Evolutionary conservation across 768 basidiomycete species (phyloP), one percentile per base, ranked within the genome.

Genomic region (Collybia sp.): DNA sequence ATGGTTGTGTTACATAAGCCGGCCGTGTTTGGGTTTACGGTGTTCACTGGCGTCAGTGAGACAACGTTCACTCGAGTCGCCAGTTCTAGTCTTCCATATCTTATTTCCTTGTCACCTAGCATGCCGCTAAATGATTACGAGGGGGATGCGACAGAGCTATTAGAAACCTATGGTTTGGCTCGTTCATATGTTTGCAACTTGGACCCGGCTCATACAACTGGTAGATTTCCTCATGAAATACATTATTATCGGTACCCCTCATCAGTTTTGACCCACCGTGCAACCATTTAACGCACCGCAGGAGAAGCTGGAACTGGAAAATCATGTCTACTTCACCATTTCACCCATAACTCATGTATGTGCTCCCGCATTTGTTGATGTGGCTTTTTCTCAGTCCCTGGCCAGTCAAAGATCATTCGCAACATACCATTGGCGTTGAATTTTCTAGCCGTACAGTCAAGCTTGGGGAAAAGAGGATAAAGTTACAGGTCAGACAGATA

Each of bases 221-320:
- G 38, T 65, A 96, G 96, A 99, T 70, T 98, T 96, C 66, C 80
- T 99, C 54, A 92, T 97, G 84, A 99, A 99, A 72, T 93, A 93
- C 68, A 96, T 97, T 61, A 81, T 98, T 55, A 92, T 97, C 58
- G 95, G 95, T 91, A 54, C 48, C 40, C 39, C 39, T 40, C 15
- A 25, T 41, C 47, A 31, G 46, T 43, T 43, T 53, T 25, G 25
- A 25, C 8, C 25, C 8, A 8, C 25, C 8, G 8, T 25, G 25
- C 25, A 25, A 25, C 4, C 8, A 25, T 8, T 25, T 25, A 25
- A 25, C 8, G 37, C 49, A 34, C 44, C 39, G 30, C 51, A 97
- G 94, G 94, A 52, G 94, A 97, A 71, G 89, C 95, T 16, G 95
- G 93, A 51, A 89, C 93, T 3, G 96, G 96, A 33, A 99, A 99